Evolutionary conservation across 2,329 filamentous ascomycete genomes (phyloP).

Genomic region (Aspergillus versicolor): DNA sequence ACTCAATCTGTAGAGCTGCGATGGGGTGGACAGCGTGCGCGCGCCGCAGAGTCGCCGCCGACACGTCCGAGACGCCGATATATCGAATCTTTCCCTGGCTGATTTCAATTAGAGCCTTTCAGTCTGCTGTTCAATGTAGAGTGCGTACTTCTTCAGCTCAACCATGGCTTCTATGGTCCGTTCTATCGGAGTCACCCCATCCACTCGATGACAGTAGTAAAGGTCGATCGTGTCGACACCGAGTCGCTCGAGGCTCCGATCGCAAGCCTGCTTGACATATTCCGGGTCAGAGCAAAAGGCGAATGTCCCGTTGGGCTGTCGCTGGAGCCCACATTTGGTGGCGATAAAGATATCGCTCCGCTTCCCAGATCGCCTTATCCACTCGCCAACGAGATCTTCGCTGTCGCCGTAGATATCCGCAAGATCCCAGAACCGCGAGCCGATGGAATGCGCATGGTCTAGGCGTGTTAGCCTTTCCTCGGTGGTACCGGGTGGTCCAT

Average conservation of each 20-base stretch:
- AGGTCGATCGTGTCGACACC: conserved; percentile 42
- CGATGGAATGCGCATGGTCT: conserved; percentile 31
- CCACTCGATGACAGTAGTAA: conserved; percentile 48
- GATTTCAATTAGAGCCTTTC: background rate
- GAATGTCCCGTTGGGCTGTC: conserved; percentile 15
- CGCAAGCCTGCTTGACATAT: conserved; percentile 37
- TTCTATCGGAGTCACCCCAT: conserved; percentile 45
- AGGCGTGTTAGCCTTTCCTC: conserved; percentile 22
- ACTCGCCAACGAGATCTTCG: conserved; percentile 35
- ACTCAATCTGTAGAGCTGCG: conserved; percentile 52
- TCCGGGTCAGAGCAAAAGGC: conserved; percentile 36
- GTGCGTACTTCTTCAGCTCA: conserved; percentile 39
- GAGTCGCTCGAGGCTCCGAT: conserved; percentile 35
- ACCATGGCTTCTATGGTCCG: conserved; percentile 46
- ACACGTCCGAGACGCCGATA: conserved; percentile 50
- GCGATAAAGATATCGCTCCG: conserved; percentile 43
- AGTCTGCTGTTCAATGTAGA: background rate
- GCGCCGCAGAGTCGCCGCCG: conserved; percentile 48
- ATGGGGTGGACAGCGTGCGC: conserved; percentile 50
- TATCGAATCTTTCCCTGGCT: conserved; percentile 51
- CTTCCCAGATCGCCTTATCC: conserved; percentile 38
- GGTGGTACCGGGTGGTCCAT: conserved; percentile 17
- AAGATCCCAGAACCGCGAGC: conserved; percentile 34
- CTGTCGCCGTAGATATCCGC: conserved; percentile 34
- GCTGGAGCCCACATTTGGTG: conserved; percentile 30